A percentile compares a stretch with the other conserved stretches of the same genome.
phyloP scores from a whole-genome alignment of 805 yeast species.

The Saccharomycopsis sp. region DNA sequence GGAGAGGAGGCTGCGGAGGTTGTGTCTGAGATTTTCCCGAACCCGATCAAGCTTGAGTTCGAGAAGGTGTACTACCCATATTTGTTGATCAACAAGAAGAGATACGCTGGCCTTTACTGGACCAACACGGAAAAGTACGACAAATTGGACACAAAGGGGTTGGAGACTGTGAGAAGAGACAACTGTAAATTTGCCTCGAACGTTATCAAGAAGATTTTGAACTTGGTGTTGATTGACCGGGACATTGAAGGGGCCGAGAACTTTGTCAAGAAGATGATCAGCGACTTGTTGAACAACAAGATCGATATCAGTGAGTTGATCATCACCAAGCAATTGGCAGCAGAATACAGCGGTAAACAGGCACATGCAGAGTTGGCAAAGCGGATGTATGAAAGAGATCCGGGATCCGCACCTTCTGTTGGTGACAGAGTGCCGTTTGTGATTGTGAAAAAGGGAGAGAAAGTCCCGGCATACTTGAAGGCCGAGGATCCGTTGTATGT shows the following conservation, averaged over 20 bases:
- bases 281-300: constrained; percentile 83
- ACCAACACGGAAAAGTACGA: constrained; percentile 87
- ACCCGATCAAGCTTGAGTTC: constrained; percentile 91
- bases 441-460: constrained; percentile 73
- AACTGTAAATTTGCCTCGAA: constrained; percentile 92
- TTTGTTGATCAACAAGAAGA: constrained; percentile 84
- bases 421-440: constrained; percentile 99
- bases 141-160: constrained; percentile 97
- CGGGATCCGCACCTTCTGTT: constrained; percentile 93
- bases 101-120: constrained; percentile 98
- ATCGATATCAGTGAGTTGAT: constrained; percentile 90
- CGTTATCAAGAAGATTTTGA: constrained; percentile 87
- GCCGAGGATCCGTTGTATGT: constrained; percentile 96
- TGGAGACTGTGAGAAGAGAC: constrained; percentile 97
- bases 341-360: constrained; percentile 92
- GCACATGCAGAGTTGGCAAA: constrained; percentile 97
- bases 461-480: constrained; percentile 82
- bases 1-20: constrained; percentile 92
- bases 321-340: constrained; percentile 86
- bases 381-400: constrained; percentile 91
- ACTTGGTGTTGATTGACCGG: constrained; percentile 77
- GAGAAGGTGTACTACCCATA: constrained; percentile 97
- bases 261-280: constrained; percentile 81
- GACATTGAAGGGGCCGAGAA: constrained; percentile 79
- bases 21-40: constrained; percentile 69